phyloP scores from a whole-genome alignment of 2,329 filamentous ascomycete species.

The Phialophora verrucosa region DNA sequence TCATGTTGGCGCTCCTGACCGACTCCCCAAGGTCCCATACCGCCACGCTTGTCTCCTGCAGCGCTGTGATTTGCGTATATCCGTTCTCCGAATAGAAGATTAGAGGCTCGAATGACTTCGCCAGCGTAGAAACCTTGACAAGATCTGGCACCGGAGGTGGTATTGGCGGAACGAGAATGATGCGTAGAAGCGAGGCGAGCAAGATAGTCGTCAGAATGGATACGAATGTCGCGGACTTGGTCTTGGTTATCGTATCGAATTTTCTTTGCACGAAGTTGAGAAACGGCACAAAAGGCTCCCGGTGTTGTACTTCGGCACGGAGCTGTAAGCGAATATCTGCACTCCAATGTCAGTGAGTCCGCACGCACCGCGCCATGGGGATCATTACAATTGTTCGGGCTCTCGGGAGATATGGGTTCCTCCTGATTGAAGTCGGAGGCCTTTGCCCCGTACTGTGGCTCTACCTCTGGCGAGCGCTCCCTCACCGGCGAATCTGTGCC shows the following conservation, averaged over 20 bases:
- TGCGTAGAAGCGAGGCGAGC: conserved; percentile 68
- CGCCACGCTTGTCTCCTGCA: conserved; percentile 89
- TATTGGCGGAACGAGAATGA: conserved; percentile 70
- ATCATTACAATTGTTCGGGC: conserved; percentile 59
- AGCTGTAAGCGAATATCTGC: conserved; percentile 86
- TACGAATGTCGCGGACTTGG: conserved; percentile 70
- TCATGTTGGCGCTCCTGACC: conserved; percentile 87
- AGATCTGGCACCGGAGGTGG: conserved; percentile 77
- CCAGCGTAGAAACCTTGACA: conserved; percentile 86
- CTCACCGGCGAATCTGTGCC: conserved; percentile 63
- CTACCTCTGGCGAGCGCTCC: conserved; percentile 61
- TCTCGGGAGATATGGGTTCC: conserved; percentile 31
- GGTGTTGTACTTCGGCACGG: conserved; percentile 85
- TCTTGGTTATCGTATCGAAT: conserved; percentile 67
- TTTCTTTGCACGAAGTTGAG: conserved; percentile 67
- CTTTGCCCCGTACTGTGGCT: conserved; percentile 43
- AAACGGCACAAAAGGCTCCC: conserved; percentile 79
- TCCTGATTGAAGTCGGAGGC: conserved; percentile 29
- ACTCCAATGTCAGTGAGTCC: conserved; percentile 32
- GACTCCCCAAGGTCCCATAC: conserved; percentile 95
- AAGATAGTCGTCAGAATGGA: conserved; percentile 68
- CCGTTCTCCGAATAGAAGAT: conserved; percentile 95
- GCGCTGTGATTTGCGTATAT: conserved; percentile 79
- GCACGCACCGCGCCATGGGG: conserved; percentile 23
- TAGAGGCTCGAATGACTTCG: conserved; percentile 88